Evolutionary conservation across 495 filamentous ascomycete genomes (phyloP), one percentile per base, ranked within the genome.

Genomic region (Bacidia rubella): DNA sequence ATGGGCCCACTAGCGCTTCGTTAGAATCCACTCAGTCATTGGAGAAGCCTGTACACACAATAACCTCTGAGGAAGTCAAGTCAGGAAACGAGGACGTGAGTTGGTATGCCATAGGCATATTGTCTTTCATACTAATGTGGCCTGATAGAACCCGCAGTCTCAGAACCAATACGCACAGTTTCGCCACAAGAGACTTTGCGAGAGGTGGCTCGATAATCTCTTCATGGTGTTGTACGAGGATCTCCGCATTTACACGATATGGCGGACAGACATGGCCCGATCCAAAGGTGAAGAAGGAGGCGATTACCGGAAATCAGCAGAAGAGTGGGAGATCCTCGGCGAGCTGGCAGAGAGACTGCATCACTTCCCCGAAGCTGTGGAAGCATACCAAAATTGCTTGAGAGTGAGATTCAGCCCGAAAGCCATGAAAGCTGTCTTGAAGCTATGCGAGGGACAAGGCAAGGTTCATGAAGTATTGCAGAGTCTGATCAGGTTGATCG

Each of bases 221-320:
- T 97, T 98, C 72, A 98, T 98, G 92, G 90, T 97, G 0, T 77
- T 97, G 1, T 98, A 97, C 63, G 92, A 98, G 66, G 92, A 98
- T 62, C 78, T 98, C 10, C 86, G 92, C 25, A 89, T 98, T 52
- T 98, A 97, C 69, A 97, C 92, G 38, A 97, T 98, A 64, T 98
- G 92, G 92, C 82, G 92, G 38, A 95, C 92, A 2, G 93, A 97
- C 67, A 86, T 96, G 80, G 85, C 87, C 3, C 90, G 95, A 21
- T 29, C 54, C 19, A 52, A 50, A 20, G 90, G 82, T 60, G 81
- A 86, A 20, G 85, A 90, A 63, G 79, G 84, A 38, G 82, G 90
- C 61, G 82, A 87, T 44, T 97, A 97, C 72, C 90, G 87, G 68
- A 98, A 97, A 67, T 89, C 84, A 2, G 81, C 92, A 9, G 87